Evolutionary conservation across 2,329 filamentous ascomycete genomes (phyloP).

Genomic region (Cladosporium velox): DNA sequence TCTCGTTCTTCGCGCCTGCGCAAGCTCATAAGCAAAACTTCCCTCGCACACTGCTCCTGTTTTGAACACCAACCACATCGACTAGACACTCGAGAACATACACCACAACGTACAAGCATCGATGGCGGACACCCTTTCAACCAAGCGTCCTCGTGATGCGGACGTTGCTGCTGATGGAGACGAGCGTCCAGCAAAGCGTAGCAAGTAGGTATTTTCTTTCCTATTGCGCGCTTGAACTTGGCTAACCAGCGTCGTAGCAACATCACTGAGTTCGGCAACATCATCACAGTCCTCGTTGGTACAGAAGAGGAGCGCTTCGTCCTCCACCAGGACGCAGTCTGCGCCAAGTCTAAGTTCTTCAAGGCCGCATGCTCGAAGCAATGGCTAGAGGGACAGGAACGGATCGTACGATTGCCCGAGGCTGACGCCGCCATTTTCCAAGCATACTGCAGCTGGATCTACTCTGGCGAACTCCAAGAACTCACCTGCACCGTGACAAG

Average conservation of each 20-base stretch:
- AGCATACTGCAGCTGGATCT: background rate
- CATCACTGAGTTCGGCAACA: background rate
- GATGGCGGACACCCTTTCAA: background rate
- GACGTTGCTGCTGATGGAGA: background rate
- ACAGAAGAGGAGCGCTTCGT: background rate
- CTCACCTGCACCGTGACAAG: too few relatives aligned
- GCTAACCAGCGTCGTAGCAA: background rate
- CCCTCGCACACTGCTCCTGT: background rate
- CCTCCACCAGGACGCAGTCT: background rate
- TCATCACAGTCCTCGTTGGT: background rate
- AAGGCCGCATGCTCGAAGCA: background rate
- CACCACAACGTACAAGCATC: background rate
- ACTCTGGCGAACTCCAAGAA: background rate
- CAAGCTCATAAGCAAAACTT: background rate
- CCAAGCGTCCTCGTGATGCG: background rate
- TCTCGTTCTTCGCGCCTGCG: background rate
- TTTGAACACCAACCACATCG: background rate
- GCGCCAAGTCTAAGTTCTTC: background rate
- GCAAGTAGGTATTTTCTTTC: background rate
- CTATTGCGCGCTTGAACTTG: background rate
- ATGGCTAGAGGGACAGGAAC: background rate
- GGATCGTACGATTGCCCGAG: background rate
- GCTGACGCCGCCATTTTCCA: background rate
- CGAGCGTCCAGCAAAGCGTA: background rate
- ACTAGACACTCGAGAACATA: background rate